phyloP scores from a whole-genome alignment of 768 basidiomycete species.

The Mycena polygramma region DNA sequence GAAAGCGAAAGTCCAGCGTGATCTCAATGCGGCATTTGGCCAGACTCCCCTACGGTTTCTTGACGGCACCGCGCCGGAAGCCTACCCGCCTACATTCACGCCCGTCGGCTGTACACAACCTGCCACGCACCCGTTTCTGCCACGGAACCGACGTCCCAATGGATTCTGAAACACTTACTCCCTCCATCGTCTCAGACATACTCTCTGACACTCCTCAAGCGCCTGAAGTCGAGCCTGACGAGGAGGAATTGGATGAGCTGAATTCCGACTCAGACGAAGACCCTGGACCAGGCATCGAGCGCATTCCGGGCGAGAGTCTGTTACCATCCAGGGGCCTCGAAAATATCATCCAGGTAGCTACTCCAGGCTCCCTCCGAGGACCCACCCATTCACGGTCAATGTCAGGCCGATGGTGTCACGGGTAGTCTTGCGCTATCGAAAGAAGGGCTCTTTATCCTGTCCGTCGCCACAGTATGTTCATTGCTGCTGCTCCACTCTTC shows the following conservation, averaged over 20 bases:
- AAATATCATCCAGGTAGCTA: conserved; percentile 62
- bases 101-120: conserved; percentile 11
- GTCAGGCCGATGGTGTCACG: conserved; percentile 80
- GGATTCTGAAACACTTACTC: conserved; percentile 35
- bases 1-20: background rate
- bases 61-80: background rate
- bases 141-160: conserved; percentile 18
- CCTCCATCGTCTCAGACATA: conserved; percentile 18
- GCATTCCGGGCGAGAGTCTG: conserved; percentile 74
- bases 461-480: conserved; percentile 76
- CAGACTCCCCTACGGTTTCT: background rate
- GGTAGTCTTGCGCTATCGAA: conserved; percentile 78
- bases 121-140: background rate
- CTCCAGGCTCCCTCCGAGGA: background rate
- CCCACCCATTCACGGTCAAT: conserved; percentile 15
- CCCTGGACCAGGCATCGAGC: conserved; percentile 46
- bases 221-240: conserved; percentile 50
- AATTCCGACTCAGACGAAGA: conserved; percentile 67
- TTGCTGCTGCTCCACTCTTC: conserved; percentile 7
- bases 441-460: conserved; percentile 80
- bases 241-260: conserved; percentile 77
- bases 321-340: conserved; percentile 78
- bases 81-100: background rate
- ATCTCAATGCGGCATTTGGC: background rate
- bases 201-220: conserved; percentile 23